Evolutionary conservation across 768 basidiomycete species (phyloP).

Genomic region (Fomitopsis pulvina): DNA sequence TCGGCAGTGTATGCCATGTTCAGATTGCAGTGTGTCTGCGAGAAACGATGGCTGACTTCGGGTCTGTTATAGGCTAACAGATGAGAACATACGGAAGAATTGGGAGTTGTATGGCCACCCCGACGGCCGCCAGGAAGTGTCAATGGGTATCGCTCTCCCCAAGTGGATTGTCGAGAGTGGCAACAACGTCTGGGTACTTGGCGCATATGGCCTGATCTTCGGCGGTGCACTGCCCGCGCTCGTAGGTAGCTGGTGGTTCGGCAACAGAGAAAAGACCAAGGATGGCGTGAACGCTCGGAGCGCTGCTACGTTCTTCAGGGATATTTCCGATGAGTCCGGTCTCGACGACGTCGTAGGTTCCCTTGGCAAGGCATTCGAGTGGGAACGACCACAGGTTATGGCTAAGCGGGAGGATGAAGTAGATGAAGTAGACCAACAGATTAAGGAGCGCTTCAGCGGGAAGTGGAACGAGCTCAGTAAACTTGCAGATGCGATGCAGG

Average conservation of each 20-base stretch:
- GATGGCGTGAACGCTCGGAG: constrained; percentile 81
- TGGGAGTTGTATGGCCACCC: constrained; percentile 88
- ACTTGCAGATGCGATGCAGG: constrained; percentile 26
- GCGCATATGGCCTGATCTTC: constrained; percentile 80
- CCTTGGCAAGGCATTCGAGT: constrained; percentile 58
- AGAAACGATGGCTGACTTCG: background rate
- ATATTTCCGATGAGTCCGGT: constrained; percentile 70
- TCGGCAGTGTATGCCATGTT: too few species aligned
- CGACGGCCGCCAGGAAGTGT: constrained; percentile 91
- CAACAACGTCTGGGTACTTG: constrained; percentile 89
- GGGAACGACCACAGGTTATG: constrained; percentile 39
- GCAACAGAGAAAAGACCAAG: constrained; percentile 81
- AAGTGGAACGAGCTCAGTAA: constrained; percentile 49
- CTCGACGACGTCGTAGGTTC: constrained; percentile 68
- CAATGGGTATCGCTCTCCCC: constrained; percentile 93
- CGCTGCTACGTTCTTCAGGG: constrained; percentile 85
- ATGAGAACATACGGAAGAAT: constrained; percentile 88
- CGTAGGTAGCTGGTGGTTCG: constrained; percentile 98
- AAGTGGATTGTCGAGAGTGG: constrained; percentile 88
- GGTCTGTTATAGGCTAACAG: constrained; percentile 60
- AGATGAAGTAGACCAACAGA: constrained; percentile 42
- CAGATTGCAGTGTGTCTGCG: background rate
- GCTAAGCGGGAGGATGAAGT: constrained; percentile 26
- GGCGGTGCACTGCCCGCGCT: constrained; percentile 81
- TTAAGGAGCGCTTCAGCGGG: constrained; percentile 40